Conservation (phyloP, 2,329 filamentous ascomycete genomes). For the Fusarium sp. region DNA sequence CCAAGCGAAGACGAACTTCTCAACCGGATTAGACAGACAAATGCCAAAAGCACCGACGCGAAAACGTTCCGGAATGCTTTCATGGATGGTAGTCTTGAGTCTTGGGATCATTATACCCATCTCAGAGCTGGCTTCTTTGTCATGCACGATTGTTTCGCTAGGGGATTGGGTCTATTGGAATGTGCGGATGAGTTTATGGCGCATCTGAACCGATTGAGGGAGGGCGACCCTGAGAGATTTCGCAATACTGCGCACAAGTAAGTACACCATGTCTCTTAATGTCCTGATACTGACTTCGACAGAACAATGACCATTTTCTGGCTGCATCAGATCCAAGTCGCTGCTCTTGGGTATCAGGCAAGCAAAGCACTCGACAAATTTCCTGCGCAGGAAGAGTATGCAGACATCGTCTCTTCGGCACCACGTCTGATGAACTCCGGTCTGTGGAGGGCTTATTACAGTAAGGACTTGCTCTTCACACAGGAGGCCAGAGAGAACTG, state of each 20-base stretch:
- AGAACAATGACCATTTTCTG: constrained; percentile 52
- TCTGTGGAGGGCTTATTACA: constrained; percentile 50
- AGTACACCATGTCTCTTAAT: neutral
- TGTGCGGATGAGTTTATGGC: constrained; percentile 48
- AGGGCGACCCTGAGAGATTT: constrained; percentile 46
- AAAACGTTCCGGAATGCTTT: constrained; percentile 47
- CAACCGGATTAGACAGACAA: constrained; percentile 15
- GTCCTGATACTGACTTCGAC: neutral
- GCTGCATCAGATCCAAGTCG: constrained; percentile 50
- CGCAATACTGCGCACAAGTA: constrained; percentile 50
- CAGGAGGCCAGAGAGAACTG: constrained; percentile 45
- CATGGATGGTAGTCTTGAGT: constrained; percentile 40
- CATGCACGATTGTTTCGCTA: constrained; percentile 44
- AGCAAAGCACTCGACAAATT: constrained; percentile 14
- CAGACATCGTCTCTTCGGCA: constrained; percentile 39
- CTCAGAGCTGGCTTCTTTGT: constrained; percentile 50
- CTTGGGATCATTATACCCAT: constrained; percentile 51
- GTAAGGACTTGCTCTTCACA: constrained; percentile 49
- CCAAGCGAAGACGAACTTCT: constrained; percentile 31
- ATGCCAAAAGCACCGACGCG: constrained; percentile 2
- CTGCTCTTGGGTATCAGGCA: constrained; percentile 44
- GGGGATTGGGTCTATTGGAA: constrained; percentile 41
- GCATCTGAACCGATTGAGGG: constrained; percentile 43
- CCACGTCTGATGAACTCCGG: constrained; percentile 47
- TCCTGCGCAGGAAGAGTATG: constrained; percentile 37